Evolutionary conservation across 2,329 filamentous ascomycete species (phyloP).

Genomic region (Diaporthe velutina): DNA sequence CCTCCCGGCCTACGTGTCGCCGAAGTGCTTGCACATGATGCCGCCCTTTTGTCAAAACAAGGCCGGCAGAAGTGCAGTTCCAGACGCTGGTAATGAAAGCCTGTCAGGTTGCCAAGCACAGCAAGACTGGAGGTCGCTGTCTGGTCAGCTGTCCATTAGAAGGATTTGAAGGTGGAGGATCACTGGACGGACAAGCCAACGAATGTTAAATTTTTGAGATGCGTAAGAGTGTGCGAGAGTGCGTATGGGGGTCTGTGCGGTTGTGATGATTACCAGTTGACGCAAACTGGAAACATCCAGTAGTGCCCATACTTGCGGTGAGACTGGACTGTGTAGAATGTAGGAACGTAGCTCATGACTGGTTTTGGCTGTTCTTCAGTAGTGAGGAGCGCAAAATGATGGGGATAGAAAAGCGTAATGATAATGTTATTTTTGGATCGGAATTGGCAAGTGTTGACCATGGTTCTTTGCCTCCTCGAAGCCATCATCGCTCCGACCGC

Average conservation of each 20-base stretch:
- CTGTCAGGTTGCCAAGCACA: neutral
- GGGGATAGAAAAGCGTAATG: slow-evolving; percentile 11
- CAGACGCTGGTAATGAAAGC: neutral
- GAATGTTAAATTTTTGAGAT: neutral
- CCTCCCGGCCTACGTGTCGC: neutral
- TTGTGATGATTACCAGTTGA: no score
- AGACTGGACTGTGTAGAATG: neutral
- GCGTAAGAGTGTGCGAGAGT: neutral
- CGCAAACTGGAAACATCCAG: neutral
- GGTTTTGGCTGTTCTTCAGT: neutral
- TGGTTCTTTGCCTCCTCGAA: neutral
- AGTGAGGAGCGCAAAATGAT: neutral
- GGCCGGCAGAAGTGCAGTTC: neutral
- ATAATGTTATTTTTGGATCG: neutral
- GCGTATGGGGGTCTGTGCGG: no score
- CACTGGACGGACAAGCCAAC: neutral
- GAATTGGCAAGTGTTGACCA: neutral
- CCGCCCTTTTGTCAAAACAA: neutral
- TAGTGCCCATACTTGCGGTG: neutral
- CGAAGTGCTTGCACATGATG: neutral
- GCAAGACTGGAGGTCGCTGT: no score
- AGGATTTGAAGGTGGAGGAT: neutral
- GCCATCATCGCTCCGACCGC: neutral
- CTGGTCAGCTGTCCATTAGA: neutral
- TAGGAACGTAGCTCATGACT: neutral